Evolutionary conservation across 2,329 filamentous ascomycete species (phyloP), one percentile per base, ranked within the genome.

Genomic region (Claviceps sp.): DNA sequence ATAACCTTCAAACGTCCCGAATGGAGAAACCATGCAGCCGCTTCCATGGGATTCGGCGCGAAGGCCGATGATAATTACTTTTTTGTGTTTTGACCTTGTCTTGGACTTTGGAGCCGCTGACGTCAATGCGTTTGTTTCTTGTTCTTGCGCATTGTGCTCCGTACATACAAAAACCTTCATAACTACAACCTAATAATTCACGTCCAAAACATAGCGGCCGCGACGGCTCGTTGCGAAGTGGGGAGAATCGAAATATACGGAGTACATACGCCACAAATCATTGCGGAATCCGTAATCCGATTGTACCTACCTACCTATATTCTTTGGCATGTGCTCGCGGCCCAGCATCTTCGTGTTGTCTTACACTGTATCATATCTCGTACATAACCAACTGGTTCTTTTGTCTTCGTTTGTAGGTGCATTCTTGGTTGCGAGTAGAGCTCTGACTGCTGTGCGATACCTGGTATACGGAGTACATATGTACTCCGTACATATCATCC

Each of bases 141-240:
- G 30, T 44, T 44, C 42, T 16, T 16, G 30, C 9, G 30, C 30
- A 24, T 26, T 24, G 43, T 24, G 6, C 24, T 24, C 24, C 24
- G 24, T 24, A 24, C 5, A 6, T 46, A n/a, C 30, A n/a, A n/a
- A 34, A n/a, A 16, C 24, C 22, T 24, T 16, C 42, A 26, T 34
- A 11, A 34, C 11, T 18, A 18, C 18, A 18, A 18, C 18, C 18
- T n/a, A n/a, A n/a, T n/a, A 18, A 18, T 18, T 18, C 30, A 34
- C 45, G 22, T 48, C 16, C 30, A 30, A 18, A 44, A 46, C 38
- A 45, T 45, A 44, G 38, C 44, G 50, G 45, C 34, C 47, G 47
- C 46, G 30, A 47, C 46, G 46, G 46, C 50, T 48, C 50, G 44
- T 36, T 45, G 20, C 50, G 50, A 38, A 24, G 43, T 45, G 38